These are phyloP conservation scores for Pyronema omphalodes DNA, from an alignment of 495 filamentous ascomycete species.

Conservation along the genomic window DNA sequence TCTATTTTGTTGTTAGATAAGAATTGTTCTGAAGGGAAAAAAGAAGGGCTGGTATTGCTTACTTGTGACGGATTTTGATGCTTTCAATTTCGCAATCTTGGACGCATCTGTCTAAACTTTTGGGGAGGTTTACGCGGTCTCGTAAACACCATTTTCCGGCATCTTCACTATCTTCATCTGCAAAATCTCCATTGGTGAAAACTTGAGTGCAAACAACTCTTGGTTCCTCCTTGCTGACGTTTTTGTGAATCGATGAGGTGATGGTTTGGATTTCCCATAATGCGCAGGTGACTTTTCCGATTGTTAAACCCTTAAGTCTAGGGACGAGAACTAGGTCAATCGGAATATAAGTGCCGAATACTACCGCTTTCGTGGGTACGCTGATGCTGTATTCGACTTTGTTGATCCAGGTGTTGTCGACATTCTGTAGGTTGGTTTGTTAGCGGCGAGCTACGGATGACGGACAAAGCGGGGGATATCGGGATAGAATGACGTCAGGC, in stretches of 20 bases:
- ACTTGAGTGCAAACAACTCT: constrained; percentile 45
- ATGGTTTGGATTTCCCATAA: constrained; percentile 64
- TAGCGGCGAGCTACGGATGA: background rate
- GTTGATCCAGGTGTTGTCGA: constrained; percentile 85
- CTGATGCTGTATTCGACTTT: constrained; percentile 86
- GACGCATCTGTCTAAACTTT: constrained; percentile 55
- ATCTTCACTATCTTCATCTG: constrained; percentile 49
- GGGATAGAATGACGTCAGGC: too few relatives aligned
- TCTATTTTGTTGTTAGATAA: too few relatives aligned
- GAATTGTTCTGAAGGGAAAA: too few relatives aligned
- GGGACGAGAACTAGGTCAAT: constrained; percentile 68
- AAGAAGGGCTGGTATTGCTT: too few relatives aligned
- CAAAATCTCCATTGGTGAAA: constrained; percentile 39
- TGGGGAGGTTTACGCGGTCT: constrained; percentile 52
- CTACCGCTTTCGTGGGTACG: constrained; percentile 73
- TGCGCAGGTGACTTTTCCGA: constrained; percentile 56
- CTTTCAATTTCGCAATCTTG: constrained; percentile 69
- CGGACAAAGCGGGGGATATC: constrained; percentile 20
- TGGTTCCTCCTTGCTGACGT: constrained; percentile 39
- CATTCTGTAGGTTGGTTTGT: constrained; percentile 30
- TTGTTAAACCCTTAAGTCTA: constrained; percentile 64
- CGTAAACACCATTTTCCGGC: constrained; percentile 47
- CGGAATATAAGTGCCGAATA: constrained; percentile 68
- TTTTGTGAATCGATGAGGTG: constrained; percentile 31
- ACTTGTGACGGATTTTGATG: constrained; percentile 73